Base-by-base conservation (phyloP, 1,284 basidiomycete species). In the Boletus nobilissimus region DNA sequence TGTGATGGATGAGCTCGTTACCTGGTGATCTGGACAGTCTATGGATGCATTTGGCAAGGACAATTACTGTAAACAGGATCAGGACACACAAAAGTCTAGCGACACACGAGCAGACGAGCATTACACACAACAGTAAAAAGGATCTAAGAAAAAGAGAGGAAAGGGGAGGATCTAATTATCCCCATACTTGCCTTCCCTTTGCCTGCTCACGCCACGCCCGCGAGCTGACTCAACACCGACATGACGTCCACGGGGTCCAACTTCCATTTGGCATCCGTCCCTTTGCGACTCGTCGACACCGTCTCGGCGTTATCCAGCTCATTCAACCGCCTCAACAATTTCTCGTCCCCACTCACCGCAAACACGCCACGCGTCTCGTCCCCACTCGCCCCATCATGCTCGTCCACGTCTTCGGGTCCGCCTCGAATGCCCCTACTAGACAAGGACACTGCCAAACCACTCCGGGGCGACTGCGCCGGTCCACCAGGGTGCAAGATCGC, bases 191-290 rank as follows among this genome's bases (percentile, higher is more conserved):
- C n/a, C n/a, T 46, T 26, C 48, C 46, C 24, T 26, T 26, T 11
- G 22, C 46, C n/a, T n/a, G 18, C n/a, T 32, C n/a, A 57, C 54
- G 54, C 54, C 54, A 57, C 54, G 16, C 54, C 54, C 5, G 78
- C 76, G 36, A 83, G 46, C 77, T 76, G 76, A 36, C 67, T 63
- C 74, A 92, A 83, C 66, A 88, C 85, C 38, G 84, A 80, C n/a
- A 88, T 73, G 51, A 89, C 89, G 26, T 88, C 87, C 73, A 81
- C 85, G 4, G 87, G 84, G 38, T 90, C 90, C 70, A 94, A 79
- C 85, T 89, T 92, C 94, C 94, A 95, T 85, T 89, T 91, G 65
- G 93, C 94, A 83, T 94, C 94, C 64, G 93, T 94, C n/a, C 92
- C 93, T 85, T 90, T 92, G 43, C 88, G 88, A 76, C 92, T 90